Evolutionary conservation across 345 rosid species (phyloP).

Genomic region (Salix exigua): DNA sequence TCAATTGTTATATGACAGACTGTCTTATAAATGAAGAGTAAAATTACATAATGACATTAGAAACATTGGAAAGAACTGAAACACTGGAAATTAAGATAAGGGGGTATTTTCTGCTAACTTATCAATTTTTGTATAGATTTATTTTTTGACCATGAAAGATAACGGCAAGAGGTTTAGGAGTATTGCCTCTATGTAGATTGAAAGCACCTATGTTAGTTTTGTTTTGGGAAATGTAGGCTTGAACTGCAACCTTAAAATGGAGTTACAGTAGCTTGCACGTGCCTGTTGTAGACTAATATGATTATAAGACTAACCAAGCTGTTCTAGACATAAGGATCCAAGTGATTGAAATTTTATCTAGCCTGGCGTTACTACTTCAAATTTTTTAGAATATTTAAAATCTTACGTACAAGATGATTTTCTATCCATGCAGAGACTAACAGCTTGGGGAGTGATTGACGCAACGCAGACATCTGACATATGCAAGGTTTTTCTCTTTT

Average conservation of each 20-base stretch:
- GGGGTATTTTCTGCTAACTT: not conserved
- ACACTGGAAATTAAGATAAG: not conserved
- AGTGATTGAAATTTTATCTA: not conserved
- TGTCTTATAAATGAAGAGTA: not conserved
- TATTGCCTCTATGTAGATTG: not conserved
- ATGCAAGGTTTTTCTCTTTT: slow-evolving; percentile 60
- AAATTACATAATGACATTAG: not conserved
- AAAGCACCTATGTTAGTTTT: not conserved
- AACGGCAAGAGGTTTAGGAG: not conserved
- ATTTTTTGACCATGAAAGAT: not conserved
- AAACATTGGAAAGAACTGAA: not conserved
- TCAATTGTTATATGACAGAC: not conserved
- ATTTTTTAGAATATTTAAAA: not conserved
- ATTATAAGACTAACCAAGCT: not conserved
- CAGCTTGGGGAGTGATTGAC: slow-evolving; percentile 42
- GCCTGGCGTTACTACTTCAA: not conserved
- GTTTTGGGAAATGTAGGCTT: not conserved
- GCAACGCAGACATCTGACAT: slow-evolving; percentile 24
- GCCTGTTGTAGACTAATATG: not conserved
- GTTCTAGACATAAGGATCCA: not conserved
- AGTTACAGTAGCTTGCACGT: not conserved
- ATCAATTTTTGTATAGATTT: not conserved
- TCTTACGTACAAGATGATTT: not conserved
- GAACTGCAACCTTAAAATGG: not conserved
- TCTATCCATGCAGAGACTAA: slow-evolving; percentile 45